Evolutionary conservation across 768 basidiomycete genomes (phyloP).

Genomic region (Rhizopogon vesiculosus): DNA sequence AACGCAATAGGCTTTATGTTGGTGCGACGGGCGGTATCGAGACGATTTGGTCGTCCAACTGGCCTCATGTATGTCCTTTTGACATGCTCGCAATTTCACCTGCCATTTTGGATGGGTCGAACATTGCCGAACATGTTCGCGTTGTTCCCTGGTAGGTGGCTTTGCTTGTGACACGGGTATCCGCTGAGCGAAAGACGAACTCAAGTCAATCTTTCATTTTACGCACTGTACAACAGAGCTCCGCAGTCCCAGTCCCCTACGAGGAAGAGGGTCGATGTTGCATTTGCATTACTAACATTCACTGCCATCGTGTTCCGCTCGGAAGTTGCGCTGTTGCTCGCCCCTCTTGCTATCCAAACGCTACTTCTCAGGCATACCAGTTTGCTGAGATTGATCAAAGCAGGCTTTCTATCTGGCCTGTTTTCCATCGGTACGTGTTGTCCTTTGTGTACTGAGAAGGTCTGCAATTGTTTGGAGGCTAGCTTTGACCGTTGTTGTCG

Average conservation of each 20-base stretch:
- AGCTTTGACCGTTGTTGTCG: constrained; percentile 64
- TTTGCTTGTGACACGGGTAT: neutral
- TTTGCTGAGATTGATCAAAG: constrained; percentile 38
- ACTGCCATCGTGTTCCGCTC: constrained; percentile 72
- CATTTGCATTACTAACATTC: constrained; percentile 60
- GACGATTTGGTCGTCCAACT: constrained; percentile 58
- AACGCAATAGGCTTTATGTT: constrained; percentile 62
- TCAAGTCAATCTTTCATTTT: constrained; percentile 56
- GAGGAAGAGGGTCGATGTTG: constrained; percentile 26
- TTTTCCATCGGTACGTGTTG: constrained; percentile 45
- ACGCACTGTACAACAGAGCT: constrained; percentile 37
- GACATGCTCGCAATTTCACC: constrained; percentile 83
- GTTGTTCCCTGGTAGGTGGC: constrained; percentile 61
- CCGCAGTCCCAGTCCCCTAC: constrained; percentile 38
- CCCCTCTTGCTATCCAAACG: constrained; percentile 53
- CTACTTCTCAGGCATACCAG: constrained; percentile 38
- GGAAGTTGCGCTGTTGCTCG: constrained; percentile 69
- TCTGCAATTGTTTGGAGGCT: neutral
- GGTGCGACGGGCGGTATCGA: constrained; percentile 56
- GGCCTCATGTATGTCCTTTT: constrained; percentile 60
- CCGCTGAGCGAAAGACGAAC: constrained; percentile 1
- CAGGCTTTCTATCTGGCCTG: constrained; percentile 46
- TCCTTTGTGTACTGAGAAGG: neutral
- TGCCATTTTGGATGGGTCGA: constrained; percentile 90
- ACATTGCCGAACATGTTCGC: constrained; percentile 96